Base-by-base conservation (phyloP, 2,329 filamentous ascomycete species). In the Cercospora sp. region DNA sequence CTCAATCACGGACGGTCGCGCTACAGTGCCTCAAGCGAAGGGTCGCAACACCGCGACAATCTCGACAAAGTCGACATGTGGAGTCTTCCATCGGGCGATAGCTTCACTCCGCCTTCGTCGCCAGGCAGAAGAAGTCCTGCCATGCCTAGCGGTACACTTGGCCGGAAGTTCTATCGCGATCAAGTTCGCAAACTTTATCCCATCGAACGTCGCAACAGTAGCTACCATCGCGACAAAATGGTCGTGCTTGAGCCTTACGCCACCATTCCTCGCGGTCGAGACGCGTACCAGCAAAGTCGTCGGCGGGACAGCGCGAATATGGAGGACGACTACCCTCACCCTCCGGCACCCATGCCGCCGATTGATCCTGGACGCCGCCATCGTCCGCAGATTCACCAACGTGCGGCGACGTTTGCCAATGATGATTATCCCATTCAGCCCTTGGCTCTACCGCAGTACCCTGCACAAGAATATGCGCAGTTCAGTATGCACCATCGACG, bases 51-150 rank as follows among this genome's bases (percentile, higher is more conserved):
- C 45, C 61, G 48, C 31, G 61, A 63, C 28, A n/a, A 55, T 23
- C 48, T 63, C 61, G 61, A 63, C 9, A 63, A 63, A 39, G 61
- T 51, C 10, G 61, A 63, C 30, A 57, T 39, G 45, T 63, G 61
- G 61, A 63, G 61, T 55, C n/a, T 63, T 8, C 61, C 42, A 12
- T 55, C 61, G 8, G 61, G 61, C n/a, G 61, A 5, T n/a, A 63
- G 61, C 48, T 63, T 63, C 61, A 63, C 61, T 13, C 61, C 61
- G 10, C 61, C 48, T 16, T 63, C 61, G 12, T 36, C 61, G 31
- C 45, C 61, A 26, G 61, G 61, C 10, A 45, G 13, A 16, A 45
- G 36, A 62, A 63, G 61, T 23, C 61, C 61, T 12, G 28, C 33
- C 20, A 13, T 55, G 6, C 61, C 61, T 20, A 63, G n/a, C 61